Base-by-base conservation (phyloP, 2,329 filamentous ascomycete genomes). In the Xylaria arbuscula region DNA sequence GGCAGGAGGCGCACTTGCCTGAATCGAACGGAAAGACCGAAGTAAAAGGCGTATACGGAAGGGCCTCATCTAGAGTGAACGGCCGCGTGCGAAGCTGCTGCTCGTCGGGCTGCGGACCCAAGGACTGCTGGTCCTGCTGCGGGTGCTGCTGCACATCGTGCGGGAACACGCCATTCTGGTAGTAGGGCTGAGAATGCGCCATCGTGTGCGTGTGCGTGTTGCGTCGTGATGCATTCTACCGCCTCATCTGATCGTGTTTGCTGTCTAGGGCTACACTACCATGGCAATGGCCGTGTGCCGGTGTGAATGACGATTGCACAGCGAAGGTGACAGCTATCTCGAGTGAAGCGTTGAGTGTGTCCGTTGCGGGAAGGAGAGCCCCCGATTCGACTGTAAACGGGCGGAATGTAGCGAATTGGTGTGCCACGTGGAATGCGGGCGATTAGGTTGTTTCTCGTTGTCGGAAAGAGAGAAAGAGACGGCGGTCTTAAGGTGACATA, bases 1-100 rank as follows among this genome's bases (percentile, higher is more conserved):
- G 70, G 64, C 54, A 53, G 53, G 65, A 67, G 32, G 19, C 61
- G 69, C 64, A 76, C 84, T 71, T 80, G 94, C 93, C 89, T 72
- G 92, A 87, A 78, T 92, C 88, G 79, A 95, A 93, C 2, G 93
- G 92, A 61, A 93, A 86, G 57, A 94, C 91, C 3, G 92, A 93
- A 57, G 90, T 92, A 77, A 95, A 90, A 28, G 93, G 93, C 60
- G 92, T 93, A 80, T 90, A 94, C n/a, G 92, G 91, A 54, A 96
- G 84, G 36, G 92, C 92, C 76, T 96, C 92, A 65, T 91, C 87
- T 13, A 96, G 86, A 3, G 87, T 87, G 76, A 90, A 89, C 1
- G 89, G 85, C 63, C 84, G 74, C 22, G 69, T 73, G 64, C 72
- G 73, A 61, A 51, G 47, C 47, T 75, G 74, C 34, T 65, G 71